Conservation (phyloP, 2,329 filamentous ascomycete species). For the Exophiala sp. region DNA sequence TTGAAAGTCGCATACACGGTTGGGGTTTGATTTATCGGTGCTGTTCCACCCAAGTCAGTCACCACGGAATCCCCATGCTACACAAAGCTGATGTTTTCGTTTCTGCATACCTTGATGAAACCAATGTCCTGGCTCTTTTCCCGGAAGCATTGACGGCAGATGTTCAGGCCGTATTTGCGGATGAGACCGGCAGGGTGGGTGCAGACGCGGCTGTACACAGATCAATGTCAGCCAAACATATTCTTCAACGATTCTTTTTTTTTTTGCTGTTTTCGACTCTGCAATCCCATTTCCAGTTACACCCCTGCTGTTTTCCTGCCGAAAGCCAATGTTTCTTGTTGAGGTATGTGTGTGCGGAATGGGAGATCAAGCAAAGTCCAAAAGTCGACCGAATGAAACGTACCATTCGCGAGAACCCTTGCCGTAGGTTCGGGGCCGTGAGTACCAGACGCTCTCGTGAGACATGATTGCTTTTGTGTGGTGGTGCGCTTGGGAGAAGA, state of each 20-base stretch:
- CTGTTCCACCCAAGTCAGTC: background rate
- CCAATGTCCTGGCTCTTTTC: constrained; percentile 67
- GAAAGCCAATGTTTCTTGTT: background rate
- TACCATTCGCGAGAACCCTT: constrained; percentile 32
- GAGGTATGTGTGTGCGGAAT: background rate
- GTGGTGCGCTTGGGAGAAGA: background rate
- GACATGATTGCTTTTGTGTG: constrained; percentile 61
- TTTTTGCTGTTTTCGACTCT: background rate
- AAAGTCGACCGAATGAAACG: constrained; percentile 1
- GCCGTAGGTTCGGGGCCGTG: constrained; percentile 71
- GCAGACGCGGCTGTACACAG: constrained; percentile 66
- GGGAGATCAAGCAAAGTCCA: background rate
- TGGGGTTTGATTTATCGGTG: constrained; percentile 12
- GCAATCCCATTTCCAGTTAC: background rate
- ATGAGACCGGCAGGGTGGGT: constrained; percentile 98
- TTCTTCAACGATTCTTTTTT: background rate
- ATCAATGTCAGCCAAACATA: constrained; percentile 21
- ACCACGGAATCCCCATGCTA: no score
- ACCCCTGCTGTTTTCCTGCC: background rate
- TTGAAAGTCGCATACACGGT: no score
- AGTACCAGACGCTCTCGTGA: constrained; percentile 99
- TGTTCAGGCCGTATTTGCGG: constrained; percentile 95
- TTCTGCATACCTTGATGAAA: constrained; percentile 59
- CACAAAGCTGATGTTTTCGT: background rate
- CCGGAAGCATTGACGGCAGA: constrained; percentile 69